Evolutionary conservation across 495 filamentous ascomycete genomes (phyloP).

Genomic region (Aspergillus asperescens): DNA sequence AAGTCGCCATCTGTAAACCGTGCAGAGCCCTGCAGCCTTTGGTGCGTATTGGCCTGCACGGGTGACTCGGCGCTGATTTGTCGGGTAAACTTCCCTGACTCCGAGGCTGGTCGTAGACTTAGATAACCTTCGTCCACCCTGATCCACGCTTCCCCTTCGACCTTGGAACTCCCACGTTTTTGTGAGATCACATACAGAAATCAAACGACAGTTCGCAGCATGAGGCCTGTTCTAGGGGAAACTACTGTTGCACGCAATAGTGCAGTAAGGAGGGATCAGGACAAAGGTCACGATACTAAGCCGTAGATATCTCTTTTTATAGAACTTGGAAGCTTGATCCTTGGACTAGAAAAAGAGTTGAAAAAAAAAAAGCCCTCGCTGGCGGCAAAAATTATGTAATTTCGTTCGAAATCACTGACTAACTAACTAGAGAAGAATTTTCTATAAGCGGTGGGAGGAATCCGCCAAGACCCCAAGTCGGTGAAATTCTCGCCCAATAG

Average conservation of each 20-base stretch:
- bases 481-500: slow-evolving; percentile 26
- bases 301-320: background rate
- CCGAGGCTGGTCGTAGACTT: background rate
- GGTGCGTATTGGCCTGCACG: background rate
- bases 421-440: slow-evolving; percentile 5
- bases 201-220: background rate
- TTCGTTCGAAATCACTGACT: background rate
- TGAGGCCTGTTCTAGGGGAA: too few relatives aligned
- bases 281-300: too few relatives aligned
- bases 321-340: background rate
- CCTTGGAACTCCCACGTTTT: background rate
- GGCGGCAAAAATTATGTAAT: slow-evolving; percentile 8
- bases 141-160: background rate
- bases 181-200: background rate
- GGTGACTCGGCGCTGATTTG: slow-evolving; percentile 4
- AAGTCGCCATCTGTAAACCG: background rate
- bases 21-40: background rate
- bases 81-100: background rate
- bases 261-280: too few relatives aligned
- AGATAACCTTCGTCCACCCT: background rate
- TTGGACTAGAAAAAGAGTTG: background rate
- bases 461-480: slow-evolving; percentile 16
- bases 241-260: too few relatives aligned
- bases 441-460: slow-evolving; percentile 24
- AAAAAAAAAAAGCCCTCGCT: background rate